Base-by-base conservation (phyloP, 2,329 filamentous ascomycete genomes). In the Sporothrix brasiliensis region DNA sequence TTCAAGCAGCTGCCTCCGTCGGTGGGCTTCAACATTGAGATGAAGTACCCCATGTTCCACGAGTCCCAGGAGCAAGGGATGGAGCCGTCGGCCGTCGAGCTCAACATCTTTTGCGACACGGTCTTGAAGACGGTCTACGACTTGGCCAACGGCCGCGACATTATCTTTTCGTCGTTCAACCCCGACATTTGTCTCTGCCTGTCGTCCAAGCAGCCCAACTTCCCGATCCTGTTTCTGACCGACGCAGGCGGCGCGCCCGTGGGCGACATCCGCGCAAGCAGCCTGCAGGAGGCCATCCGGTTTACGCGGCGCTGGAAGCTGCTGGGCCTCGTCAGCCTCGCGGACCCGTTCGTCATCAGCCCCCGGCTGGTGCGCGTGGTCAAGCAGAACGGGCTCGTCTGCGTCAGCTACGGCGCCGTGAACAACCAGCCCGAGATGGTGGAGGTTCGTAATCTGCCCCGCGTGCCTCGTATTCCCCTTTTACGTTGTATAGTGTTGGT, bases 91-190 rank as follows among this genome's bases (percentile, higher is more conserved):
- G 94, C 93, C 0, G 92, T 98, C 61, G 95, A 99, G 81, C 87
- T 98, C 75, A 98, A 98, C 81, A 93, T 91, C 0, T 99, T 98
- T 79, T 94, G 96, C 77, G 95, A 99, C 79, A 97, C 93, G 0
- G 92, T 99, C 3, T 85, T 99, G 10, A 86, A 86, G 58, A 95
- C 92, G 79, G 94, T 97, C 5, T 99, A 98, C 77, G 93, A 97
- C 75, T 82, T 94, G 69, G 91, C 90, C 34, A 87, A 88, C 71
- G 87, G 90, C 71, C 87, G 95, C n/a, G 93, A 97, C 81, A 91
- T 99, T 79, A 93, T 99, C 74, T 98, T 99, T 81, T 97, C 92
- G 74, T 95, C 92, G 66, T 99, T 99, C 83, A 97, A 98, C 80
- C 95, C 95, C 0, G 95, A 99, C 76, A 93, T 99, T 60, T 99